Base-by-base conservation (phyloP, 225 moss, liverwort and hornwort species). In the Pseudisothecium myosuroides region DNA sequence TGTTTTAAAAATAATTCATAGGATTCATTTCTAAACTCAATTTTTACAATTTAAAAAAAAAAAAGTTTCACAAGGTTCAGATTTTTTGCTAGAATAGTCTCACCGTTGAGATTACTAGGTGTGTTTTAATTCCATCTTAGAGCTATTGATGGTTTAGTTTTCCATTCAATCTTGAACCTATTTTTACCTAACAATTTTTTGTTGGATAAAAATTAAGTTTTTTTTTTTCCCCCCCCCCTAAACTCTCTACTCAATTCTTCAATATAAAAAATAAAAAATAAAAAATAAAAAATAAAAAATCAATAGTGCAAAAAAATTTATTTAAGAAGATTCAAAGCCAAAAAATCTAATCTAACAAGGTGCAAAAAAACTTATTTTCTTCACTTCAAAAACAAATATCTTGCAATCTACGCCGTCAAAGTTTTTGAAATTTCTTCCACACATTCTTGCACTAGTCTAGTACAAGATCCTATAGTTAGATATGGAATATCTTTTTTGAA, bases 21-120 rank as follows among this genome's bases (percentile, higher is more conserved):
- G 1, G 7, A 11, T 31, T 47, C 31, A 31, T 10, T 18, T 11
- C 4, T 31, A 0, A 29, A 47, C 0, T 31, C 47, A 47, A 11
- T 18, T 11, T 47, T 47, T 1, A 6, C 4, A 72, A 72, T 27
- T 41, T 12, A 1, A 0, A 1, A 14, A 17, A 73, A 29, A 11
- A 10, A 18, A 11, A 2, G 7, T 64, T 4, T 8, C 2, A 10
- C 0, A 18, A 45, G 29, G 11, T 74, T 28, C 8, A 47, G 2
- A 29, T 29, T 0, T 28, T 4, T 29, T 47, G 3, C 18, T 29
- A 47, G 6, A 74, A 15, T 6, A 74, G 18, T 47, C 7, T 73
- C 6, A 43, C 4, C 0, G 1, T 43, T 43, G 15, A 43, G 1
- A 72, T 72, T 15, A 5, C 2, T 5, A 1, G 9, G 22, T 28